phyloP scores from a whole-genome alignment of 2,329 filamentous ascomycete species.

The Colletotrichum acutatum region DNA sequence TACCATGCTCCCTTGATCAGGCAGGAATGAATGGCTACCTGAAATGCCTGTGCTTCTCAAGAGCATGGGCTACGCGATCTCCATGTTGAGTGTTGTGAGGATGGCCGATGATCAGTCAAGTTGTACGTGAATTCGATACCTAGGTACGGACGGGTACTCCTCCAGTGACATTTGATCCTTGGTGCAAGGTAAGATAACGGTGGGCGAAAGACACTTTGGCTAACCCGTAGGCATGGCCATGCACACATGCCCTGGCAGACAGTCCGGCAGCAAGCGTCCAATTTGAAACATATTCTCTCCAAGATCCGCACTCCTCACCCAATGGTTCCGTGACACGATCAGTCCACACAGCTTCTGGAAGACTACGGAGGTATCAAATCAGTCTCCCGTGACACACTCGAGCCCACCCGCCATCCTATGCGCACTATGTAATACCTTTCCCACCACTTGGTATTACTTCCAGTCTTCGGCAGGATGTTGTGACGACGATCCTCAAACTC shows the following conservation, averaged over 20 bases:
- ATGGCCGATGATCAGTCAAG: not conserved
- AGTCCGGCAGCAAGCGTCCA: constrained; percentile 6
- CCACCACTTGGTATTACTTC: too few species aligned
- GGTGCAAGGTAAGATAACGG: not conserved
- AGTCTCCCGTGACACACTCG: constrained; percentile 31
- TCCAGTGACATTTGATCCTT: not conserved
- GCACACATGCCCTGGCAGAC: not conserved
- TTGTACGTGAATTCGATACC: not conserved
- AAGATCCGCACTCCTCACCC: constrained; percentile 24
- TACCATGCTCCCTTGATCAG: not conserved
- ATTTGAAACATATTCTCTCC: constrained; percentile 31
- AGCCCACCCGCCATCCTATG: not conserved
- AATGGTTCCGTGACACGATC: constrained; percentile 20
- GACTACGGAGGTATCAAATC: constrained; percentile 24
- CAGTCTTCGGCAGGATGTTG: not conserved
- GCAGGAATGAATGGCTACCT: constrained; percentile 20
- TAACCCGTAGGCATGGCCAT: not conserved
- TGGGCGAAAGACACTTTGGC: not conserved
- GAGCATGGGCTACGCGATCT: too few species aligned
- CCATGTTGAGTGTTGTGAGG: not conserved
- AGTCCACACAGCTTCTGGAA: constrained; percentile 29
- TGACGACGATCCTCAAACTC: not conserved
- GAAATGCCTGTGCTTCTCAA: not conserved
- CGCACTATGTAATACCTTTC: not conserved
- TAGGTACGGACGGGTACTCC: not conserved